A percentile compares a stretch with the other conserved stretches of the same genome.
Conservation (phyloP, 257 asterid species). For the Solanum pimpinellifolium region DNA sequence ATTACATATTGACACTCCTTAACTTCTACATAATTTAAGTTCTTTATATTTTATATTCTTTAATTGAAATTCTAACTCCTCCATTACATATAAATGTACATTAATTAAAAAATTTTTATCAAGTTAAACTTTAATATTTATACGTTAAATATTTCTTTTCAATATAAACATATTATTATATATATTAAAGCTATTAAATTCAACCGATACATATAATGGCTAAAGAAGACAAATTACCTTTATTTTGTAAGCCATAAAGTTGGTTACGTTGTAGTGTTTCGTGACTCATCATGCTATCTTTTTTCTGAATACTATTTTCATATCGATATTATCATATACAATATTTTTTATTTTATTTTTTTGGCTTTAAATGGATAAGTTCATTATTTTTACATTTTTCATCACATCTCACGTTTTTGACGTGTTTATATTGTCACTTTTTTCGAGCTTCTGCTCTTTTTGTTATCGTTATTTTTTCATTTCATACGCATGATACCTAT, state of each 20-base stretch:
- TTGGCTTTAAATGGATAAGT: neutral
- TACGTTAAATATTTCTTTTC: neutral
- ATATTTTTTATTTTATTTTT: neutral
- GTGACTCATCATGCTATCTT: neutral
- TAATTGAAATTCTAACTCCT: no score
- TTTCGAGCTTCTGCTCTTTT: neutral
- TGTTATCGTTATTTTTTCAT: neutral
- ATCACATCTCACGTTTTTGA: neutral
- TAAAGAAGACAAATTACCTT: neutral
- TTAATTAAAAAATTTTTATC: no score
- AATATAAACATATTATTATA: neutral
- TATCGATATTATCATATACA: neutral
- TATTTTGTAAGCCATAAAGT: neutral
- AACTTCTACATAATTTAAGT: no score
- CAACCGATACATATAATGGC: neutral
- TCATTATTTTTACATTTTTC: neutral
- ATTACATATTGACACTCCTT: no score
- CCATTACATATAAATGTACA: no score
- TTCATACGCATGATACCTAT: neutral
- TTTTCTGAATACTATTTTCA: neutral
- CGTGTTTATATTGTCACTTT: neutral
- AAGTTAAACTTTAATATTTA: neutral
- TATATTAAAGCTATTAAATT: fast-evolving
- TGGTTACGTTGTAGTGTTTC: neutral
- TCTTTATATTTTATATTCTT: no score